Evolutionary conservation across 345 rosid genomes (phyloP).

Genomic region (Brassica napus): DNA sequence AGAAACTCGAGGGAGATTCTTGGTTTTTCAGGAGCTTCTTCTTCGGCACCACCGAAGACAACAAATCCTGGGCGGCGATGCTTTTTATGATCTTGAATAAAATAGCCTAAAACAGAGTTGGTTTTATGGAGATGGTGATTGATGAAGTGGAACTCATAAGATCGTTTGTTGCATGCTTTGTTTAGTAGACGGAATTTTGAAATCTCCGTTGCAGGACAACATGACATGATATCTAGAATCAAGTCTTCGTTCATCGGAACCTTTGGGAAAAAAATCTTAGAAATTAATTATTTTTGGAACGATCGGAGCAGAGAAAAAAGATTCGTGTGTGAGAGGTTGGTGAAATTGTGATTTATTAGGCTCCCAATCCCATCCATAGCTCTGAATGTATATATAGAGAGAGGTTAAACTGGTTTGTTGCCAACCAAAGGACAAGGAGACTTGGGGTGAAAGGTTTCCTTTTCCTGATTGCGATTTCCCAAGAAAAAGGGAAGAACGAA

Average conservation of each 20-base stretch:
- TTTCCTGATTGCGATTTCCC: conserved; percentile 1
- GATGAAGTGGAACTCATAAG: conserved; percentile 17
- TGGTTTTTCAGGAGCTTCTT: not conserved
- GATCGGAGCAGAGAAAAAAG: not conserved
- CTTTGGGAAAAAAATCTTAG: not conserved
- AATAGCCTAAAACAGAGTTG: conserved; percentile 27
- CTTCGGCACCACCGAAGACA: not conserved
- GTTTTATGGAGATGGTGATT: conserved; percentile 6
- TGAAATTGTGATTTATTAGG: not conserved
- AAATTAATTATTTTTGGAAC: not conserved
- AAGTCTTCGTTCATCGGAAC: conserved; percentile 3
- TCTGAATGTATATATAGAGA: too few relatives aligned
- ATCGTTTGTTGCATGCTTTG: conserved; percentile 23
- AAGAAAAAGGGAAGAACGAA: not conserved
- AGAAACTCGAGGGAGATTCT: conserved; percentile 21
- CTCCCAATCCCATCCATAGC: not conserved
- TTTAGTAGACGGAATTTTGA: conserved; percentile 10
- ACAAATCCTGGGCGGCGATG: not conserved
- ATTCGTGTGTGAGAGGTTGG: not conserved
- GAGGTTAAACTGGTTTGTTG: not conserved
- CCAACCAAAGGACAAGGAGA: not conserved
- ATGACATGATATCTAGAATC: conserved; percentile 15
- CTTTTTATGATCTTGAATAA: not conserved
- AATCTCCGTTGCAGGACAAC: not conserved
- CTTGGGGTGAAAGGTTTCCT: not conserved